Evolutionary conservation across 345 rosid species (phyloP).

Genomic region (Jatropha curcas): DNA sequence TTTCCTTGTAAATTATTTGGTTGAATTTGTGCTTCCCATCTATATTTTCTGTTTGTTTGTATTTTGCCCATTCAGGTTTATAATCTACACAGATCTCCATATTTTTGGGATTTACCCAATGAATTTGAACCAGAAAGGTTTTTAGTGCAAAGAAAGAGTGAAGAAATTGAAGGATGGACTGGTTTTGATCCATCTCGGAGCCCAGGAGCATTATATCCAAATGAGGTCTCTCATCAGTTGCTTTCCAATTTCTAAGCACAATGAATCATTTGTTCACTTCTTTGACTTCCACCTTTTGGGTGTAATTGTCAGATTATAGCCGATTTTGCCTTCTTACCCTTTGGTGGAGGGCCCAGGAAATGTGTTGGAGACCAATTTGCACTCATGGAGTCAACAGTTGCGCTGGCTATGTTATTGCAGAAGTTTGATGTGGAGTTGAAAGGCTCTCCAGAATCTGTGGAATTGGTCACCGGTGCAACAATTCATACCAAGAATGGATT

Average conservation of each 20-base stretch:
- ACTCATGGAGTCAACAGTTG: constrained; percentile 82
- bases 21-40: background rate
- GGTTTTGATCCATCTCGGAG: constrained; percentile 93
- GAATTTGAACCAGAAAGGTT: constrained; percentile 88
- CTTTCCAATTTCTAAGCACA: background rate
- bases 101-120: constrained; percentile 77
- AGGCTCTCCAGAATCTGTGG: constrained; percentile 72
- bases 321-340: constrained; percentile 87
- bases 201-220: constrained; percentile 87
- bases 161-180: constrained; percentile 79
- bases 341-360: constrained; percentile 94
- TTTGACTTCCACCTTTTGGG: constrained; percentile 15
- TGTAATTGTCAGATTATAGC: constrained; percentile 55
- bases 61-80: constrained; percentile 52
- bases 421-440: constrained; percentile 71
- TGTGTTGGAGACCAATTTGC: constrained; percentile 98
- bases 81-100: constrained; percentile 90
- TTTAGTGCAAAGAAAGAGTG: constrained; percentile 44
- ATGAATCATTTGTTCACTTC: background rate
- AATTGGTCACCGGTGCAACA: constrained; percentile 84
- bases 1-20: background rate
- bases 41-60: background rate
- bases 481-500: constrained; percentile 82
- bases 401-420: constrained; percentile 71
- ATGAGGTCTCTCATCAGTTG: constrained; percentile 53